Evolutionary conservation across 2,329 filamentous ascomycete genomes (phyloP).

Genomic region (Coniochaeta sp.): DNA sequence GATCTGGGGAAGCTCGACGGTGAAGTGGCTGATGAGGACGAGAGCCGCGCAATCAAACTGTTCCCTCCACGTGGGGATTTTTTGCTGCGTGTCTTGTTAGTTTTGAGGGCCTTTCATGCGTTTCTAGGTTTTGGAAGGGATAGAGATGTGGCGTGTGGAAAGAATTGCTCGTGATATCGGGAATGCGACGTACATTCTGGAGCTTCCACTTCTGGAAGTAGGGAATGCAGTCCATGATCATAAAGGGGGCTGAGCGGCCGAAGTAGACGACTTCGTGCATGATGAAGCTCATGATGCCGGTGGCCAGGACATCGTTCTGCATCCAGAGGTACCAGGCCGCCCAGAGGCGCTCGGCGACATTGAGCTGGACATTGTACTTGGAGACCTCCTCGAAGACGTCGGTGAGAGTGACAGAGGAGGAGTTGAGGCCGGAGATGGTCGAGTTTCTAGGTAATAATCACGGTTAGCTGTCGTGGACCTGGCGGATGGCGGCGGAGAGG

Average conservation of each 20-base stretch:
- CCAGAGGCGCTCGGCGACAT: constrained; percentile 83
- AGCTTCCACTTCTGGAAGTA: constrained; percentile 93
- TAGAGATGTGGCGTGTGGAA: no score
- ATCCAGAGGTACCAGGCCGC: constrained; percentile 96
- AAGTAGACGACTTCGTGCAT: constrained; percentile 97
- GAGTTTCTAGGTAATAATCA: constrained; percentile 30
- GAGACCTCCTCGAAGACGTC: constrained; percentile 54
- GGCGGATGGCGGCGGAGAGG: not conserved
- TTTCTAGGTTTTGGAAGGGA: not conserved
- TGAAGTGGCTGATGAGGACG: constrained; percentile 92
- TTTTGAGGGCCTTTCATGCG: not conserved
- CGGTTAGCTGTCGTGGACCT: not conserved
- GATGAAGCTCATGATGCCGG: constrained; percentile 92
- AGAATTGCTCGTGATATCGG: not conserved
- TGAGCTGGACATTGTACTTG: constrained; percentile 78
- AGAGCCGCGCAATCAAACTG: constrained; percentile 92
- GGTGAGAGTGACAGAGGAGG: constrained; percentile 43
- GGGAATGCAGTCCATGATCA: constrained; percentile 82
- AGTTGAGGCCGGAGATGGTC: constrained; percentile 36
- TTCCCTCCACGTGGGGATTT: constrained; percentile 86
- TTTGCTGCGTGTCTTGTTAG: constrained; percentile 39
- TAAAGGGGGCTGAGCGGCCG: constrained; percentile 82
- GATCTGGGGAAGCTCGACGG: constrained; percentile 95
- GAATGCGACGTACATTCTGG: constrained; percentile 57
- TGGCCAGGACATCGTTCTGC: constrained; percentile 94